Evolutionary conservation across 345 rosid species (phyloP).

Genomic region (Erysimum cheiranthoides): DNA sequence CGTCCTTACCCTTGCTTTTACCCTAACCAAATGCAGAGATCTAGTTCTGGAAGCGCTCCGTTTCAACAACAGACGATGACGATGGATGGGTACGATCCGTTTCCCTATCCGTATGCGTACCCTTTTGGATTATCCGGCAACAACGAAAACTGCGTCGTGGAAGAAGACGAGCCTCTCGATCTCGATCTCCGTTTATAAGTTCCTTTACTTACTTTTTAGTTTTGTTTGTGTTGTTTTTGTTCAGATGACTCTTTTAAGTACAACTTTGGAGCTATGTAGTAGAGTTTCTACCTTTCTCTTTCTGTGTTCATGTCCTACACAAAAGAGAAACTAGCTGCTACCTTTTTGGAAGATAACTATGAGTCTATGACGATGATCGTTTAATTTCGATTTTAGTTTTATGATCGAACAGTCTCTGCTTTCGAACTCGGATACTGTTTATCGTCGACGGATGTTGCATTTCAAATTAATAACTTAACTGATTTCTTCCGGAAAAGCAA

Average conservation of each 20-base stretch:
- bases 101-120: slow-evolving; percentile 28
- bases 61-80: slow-evolving; percentile 28
- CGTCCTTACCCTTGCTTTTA: slow-evolving; percentile 37
- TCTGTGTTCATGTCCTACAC: slow-evolving; percentile 23
- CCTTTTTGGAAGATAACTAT: slow-evolving; percentile 2
- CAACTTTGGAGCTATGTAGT: slow-evolving; percentile 32
- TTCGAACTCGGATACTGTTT: background rate
- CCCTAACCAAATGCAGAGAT: slow-evolving; percentile 22
- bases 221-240: slow-evolving; percentile 20
- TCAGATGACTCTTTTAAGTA: slow-evolving; percentile 30
- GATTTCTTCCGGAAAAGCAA: background rate
- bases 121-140: background rate
- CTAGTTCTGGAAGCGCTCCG: slow-evolving; percentile 7
- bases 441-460: slow-evolving; percentile 1
- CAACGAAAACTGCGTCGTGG: slow-evolving; percentile 20
- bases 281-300: background rate
- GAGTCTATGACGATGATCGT: background rate
- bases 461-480: background rate
- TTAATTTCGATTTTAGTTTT: background rate
- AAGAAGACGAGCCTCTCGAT: slow-evolving; percentile 41
- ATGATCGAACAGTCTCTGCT: background rate
- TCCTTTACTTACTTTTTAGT: background rate
- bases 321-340: background rate
- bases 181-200: slow-evolving; percentile 47
- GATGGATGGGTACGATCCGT: slow-evolving; percentile 24